Evolutionary conservation across 345 rosid species (phyloP).

Genomic region (Rhodamnia rubescens): DNA sequence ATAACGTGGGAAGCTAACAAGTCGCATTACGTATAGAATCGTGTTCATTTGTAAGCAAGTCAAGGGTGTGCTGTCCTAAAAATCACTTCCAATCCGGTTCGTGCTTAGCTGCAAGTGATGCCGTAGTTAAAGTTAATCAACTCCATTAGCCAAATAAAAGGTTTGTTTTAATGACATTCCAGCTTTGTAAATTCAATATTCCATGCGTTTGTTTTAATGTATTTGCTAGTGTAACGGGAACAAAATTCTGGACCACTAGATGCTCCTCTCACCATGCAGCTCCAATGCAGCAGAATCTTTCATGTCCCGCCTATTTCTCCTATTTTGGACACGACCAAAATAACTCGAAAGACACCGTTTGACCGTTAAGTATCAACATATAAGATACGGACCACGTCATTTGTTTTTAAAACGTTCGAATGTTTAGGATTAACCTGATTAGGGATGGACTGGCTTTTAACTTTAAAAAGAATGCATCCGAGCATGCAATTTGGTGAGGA

Average conservation of each 20-base stretch:
- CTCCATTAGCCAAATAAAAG: not conserved
- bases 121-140: not conserved
- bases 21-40: not conserved
- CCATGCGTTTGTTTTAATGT: too few species aligned
- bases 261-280: not conserved
- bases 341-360: not conserved
- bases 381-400: not conserved
- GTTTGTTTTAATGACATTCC: not conserved
- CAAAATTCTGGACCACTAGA: not conserved
- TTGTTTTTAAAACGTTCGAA: not conserved
- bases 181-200: not conserved
- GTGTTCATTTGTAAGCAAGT: not conserved
- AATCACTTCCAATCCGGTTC: not conserved
- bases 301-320: not conserved
- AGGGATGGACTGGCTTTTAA: not conserved
- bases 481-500: not conserved
- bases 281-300: not conserved
- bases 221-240: not conserved
- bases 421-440: not conserved
- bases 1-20: not conserved
- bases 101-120: not conserved
- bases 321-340: not conserved
- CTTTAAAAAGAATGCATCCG: not conserved
- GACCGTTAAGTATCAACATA: not conserved
- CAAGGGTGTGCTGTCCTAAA: not conserved